Base-by-base conservation (phyloP, 495 filamentous ascomycete species). In the Acidomyces sp. region DNA sequence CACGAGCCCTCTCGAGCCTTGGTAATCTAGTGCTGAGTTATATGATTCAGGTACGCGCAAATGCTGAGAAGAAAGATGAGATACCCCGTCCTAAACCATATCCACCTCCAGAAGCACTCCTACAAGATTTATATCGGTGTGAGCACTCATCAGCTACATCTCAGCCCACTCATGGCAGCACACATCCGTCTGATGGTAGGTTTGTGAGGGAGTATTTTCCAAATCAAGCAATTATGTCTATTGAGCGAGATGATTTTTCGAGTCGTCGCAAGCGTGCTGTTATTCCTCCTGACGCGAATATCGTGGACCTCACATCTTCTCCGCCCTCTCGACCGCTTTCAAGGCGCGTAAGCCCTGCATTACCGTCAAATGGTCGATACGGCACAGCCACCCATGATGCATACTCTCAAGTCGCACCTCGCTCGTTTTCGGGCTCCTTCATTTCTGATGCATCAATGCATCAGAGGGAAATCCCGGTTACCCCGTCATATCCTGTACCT, bases 201-300 rank as follows among this genome's bases (percentile, higher is more conserved):
- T 7, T 13, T 7, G 26, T 13, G 7, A 13, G 26, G 13, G 26
- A 13, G 26, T 13, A 28, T 7, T 28, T 28, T 13, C 26, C 7
- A 7, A 20, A 40, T 28, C 37, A 6, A 9, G 25, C 37, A 7
- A 19, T 30, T n/a, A 3, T 27, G 4, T 40, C 37, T 2, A 40
- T 40, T 18, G 37, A 40, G 25, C 2, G 12, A 10, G 37, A 38
- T 26, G 7, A 38, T n/a, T n/a, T n/a, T n/a, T n/a, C n/a, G n/a
- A n/a, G n/a, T n/a, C n/a, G n/a, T n/a, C n/a, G n/a, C n/a, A n/a
- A n/a, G n/a, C n/a, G n/a, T n/a, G n/a, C n/a, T n/a, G n/a, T n/a
- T n/a, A n/a, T n/a, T n/a, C n/a, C n/a, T n/a, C n/a, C n/a, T 13
- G 26, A 28, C 26, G 26, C 26, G 7, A 28, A 28, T 28, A 28